Evolutionary conservation across 139 green algal species (phyloP).

Genomic region (Spirogloea muscicola): DNA sequence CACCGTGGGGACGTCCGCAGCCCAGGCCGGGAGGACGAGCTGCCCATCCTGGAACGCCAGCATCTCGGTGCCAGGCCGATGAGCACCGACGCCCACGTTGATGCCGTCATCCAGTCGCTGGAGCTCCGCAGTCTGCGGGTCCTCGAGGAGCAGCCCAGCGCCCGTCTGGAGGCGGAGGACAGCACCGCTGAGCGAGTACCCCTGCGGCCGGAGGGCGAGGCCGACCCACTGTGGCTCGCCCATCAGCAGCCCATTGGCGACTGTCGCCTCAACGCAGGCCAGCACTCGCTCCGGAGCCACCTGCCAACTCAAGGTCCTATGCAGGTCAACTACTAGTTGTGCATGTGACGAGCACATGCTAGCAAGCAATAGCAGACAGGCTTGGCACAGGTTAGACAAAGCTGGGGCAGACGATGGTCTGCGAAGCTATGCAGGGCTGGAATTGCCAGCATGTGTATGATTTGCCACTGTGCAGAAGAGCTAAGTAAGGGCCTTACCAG

Average conservation of each 20-base stretch:
- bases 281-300: constrained; percentile 26
- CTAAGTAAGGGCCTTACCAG: background rate
- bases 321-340: too few species aligned
- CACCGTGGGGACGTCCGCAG: constrained; percentile 9
- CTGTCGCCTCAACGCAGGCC: constrained; percentile 11
- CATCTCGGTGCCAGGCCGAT: background rate
- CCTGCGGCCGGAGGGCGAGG: constrained; percentile 17
- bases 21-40: constrained; percentile 21
- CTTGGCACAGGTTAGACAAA: too few species aligned
- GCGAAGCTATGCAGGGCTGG: too few species aligned
- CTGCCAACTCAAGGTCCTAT: too few species aligned
- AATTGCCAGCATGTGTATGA: too few species aligned
- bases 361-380: too few species aligned
- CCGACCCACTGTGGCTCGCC: constrained; percentile 40
- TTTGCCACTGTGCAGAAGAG: too few species aligned
- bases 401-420: too few species aligned
- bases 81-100: background rate
- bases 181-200: constrained; percentile 24
- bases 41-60: constrained; percentile 1
- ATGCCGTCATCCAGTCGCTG: background rate
- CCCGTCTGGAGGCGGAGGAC: constrained; percentile 7
- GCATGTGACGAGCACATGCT: too few species aligned
- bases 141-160: constrained; percentile 9
- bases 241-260: constrained; percentile 18
- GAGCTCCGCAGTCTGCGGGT: constrained; percentile 29